Base-by-base conservation (phyloP, 768 basidiomycete genomes). In the Suillus cothurnatus region DNA sequence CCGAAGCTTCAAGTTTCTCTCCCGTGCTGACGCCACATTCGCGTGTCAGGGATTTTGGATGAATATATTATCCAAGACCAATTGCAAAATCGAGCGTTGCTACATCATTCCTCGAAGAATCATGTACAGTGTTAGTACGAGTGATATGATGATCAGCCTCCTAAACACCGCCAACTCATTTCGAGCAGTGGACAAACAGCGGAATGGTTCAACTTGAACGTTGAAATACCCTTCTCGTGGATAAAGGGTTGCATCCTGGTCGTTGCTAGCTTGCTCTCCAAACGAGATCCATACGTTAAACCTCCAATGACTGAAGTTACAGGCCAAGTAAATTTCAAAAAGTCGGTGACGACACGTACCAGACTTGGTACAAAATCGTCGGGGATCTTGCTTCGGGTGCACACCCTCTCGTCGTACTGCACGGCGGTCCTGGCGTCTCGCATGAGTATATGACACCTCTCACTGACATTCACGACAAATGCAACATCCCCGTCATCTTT, bases 281-380 rank as follows among this genome's bases (percentile, higher is more conserved):
- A 53, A 11, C 1, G 6, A 9, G 21, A 5, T 19, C 21, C 53
- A n/a, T 21, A 32, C 53, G 6, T 55, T 11, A 4, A 55, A 55
- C 31, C n/a, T 55, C 11, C 12, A 32, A 63, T 63, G 62, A 6
- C 34, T 38, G 62, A 63, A 61, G 23, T 56, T 41, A 63, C 62
- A 38, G 62, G 62, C 8, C n/a, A 36, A 57, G 38, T 28, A 31
- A 15, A 61, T 28, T 63, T 63, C 50, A 21, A 61, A 21, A 61
- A 31, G 31, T 61, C 31, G 62, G 49, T 61, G 4, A 34, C 4
- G 32, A 71, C 28, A 52, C 72, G 23, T 76, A 72, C 71, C 72
- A 82, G 69, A 85, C 85, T 15, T 85, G 83, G 81, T 86, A 84
- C 79, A 82, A 81, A 71, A 65, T 85, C 66, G 66, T 80, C 61